A percentile compares a stretch with the other conserved stretches of the same genome.
phyloP scores from a whole-genome alignment of 192 early-diverging fungal genomes.

The Coemansia javaensis region DNA sequence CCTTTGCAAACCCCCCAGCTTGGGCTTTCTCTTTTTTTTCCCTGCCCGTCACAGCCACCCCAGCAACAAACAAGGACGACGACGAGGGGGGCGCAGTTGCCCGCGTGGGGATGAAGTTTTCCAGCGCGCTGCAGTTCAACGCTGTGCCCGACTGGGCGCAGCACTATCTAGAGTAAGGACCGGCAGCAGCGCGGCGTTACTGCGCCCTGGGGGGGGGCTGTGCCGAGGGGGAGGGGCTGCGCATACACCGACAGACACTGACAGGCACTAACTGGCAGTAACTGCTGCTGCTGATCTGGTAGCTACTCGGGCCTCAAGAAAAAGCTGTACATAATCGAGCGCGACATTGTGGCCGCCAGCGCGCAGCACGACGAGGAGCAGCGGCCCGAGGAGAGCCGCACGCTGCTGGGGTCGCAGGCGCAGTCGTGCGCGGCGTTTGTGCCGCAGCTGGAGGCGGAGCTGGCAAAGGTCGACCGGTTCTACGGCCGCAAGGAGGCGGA shows the following conservation, averaged over 20 bases:
- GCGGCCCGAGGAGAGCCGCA: conserved; percentile 24
- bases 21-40: too few species aligned
- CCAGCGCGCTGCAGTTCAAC: conserved; percentile 87
- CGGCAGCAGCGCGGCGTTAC: background rate
- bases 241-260: too few species aligned
- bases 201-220: too few species aligned
- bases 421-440: conserved; percentile 55
- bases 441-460: conserved; percentile 74
- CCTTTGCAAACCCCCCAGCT: too few species aligned
- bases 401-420: conserved; percentile 28
- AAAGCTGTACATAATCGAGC: conserved; percentile 72
- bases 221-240: too few species aligned
- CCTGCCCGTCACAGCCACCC: too few species aligned
- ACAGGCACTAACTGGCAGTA: too few species aligned
- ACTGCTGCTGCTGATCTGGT: too few species aligned
- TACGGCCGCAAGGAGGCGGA: conserved; percentile 81
- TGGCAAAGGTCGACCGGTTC: conserved; percentile 77
- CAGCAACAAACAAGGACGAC: too few species aligned
- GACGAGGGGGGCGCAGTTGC: too few species aligned
- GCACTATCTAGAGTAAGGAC: conserved; percentile 66
- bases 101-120: conserved; percentile 78
- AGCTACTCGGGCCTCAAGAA: conserved; percentile 71
- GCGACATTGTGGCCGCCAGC: conserved; percentile 44
- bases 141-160: conserved; percentile 82
- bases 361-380: conserved; percentile 1